A percentile compares a stretch with the other conserved stretches of the same genome.
Conservation (phyloP, 1,139 yeast species). For the Kodamaea fungicola region DNA sequence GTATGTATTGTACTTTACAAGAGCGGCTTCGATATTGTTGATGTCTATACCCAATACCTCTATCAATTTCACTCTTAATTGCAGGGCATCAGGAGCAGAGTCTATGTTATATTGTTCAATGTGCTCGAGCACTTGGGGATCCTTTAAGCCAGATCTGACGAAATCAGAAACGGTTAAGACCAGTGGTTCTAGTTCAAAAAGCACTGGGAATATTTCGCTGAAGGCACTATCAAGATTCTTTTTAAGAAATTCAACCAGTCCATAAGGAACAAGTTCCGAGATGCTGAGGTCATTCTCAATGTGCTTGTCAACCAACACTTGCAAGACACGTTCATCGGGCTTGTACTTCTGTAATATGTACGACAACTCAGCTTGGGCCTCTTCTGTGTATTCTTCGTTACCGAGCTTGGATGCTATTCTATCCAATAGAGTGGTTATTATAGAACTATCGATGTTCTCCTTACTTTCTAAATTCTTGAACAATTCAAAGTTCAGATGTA, state of each 20-base stretch:
- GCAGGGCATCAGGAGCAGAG: slow-evolving; percentile 22
- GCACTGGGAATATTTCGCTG: background rate
- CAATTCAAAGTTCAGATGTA: slow-evolving; percentile 32
- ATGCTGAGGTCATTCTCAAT: background rate
- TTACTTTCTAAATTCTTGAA: slow-evolving; percentile 16
- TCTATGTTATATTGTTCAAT: slow-evolving; percentile 26
- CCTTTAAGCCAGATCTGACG: background rate
- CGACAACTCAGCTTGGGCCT: background rate
- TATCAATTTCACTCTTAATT: slow-evolving; percentile 24
- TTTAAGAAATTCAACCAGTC: background rate
- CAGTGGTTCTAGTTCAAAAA: background rate
- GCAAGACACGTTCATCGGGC: background rate
- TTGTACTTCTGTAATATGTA: slow-evolving; percentile 1
- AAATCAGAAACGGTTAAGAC: background rate
- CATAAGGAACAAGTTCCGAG: background rate
- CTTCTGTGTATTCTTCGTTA: background rate
- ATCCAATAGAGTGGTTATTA: slow-evolving; percentile 17
- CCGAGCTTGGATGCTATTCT: slow-evolving; percentile 19
- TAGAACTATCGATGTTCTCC: slow-evolving; percentile 5
- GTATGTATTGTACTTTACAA: slow-evolving; percentile 33
- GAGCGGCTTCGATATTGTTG: slow-evolving; percentile 25
- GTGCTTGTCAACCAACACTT: background rate
- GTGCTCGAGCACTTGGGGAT: slow-evolving; percentile 8
- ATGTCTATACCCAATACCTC: slow-evolving; percentile 37
- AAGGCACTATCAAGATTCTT: background rate